Evolutionary conservation across 352 stramenopile species (phyloP).

Genomic region (Globisporangium paddicum): DNA sequence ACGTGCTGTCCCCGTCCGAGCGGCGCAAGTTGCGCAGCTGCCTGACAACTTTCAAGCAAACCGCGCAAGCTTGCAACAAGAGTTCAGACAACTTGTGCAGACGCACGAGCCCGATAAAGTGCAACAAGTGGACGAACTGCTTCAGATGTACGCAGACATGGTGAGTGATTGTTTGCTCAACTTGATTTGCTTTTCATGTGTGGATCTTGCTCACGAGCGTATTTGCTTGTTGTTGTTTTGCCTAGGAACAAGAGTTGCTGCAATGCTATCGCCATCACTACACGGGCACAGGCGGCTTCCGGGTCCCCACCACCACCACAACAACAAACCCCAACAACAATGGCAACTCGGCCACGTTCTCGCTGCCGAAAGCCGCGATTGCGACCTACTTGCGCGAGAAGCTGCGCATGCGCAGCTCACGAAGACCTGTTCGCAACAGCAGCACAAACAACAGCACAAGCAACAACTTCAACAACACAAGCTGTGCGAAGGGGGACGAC

Average conservation of each 20-base stretch:
- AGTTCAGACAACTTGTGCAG: conserved; percentile 42
- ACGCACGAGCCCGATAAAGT: conserved; percentile 41
- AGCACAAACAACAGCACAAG: background rate
- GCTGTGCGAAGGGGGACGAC: conserved; percentile 41
- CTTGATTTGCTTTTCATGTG: background rate
- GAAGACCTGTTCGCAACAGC: background rate
- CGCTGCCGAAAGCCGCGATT: conserved; percentile 49
- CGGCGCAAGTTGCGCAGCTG: background rate
- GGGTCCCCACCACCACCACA: conserved; percentile 7
- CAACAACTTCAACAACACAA: background rate
- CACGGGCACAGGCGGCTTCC: conserved; percentile 37
- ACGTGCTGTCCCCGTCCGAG: background rate
- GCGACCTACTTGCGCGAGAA: conserved; percentile 49
- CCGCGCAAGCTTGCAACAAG: background rate
- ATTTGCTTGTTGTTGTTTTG: background rate
- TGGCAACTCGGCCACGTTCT: conserved; percentile 25
- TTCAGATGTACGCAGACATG: conserved; percentile 48
- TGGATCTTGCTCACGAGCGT: background rate
- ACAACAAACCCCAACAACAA: conserved; percentile 12
- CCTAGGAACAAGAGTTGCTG: conserved; percentile 55
- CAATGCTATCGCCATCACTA: conserved; percentile 69
- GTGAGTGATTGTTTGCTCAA: conserved; percentile 13
- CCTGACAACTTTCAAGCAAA: conserved; percentile 5
- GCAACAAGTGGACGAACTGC: conserved; percentile 27
- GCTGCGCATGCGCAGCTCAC: conserved; percentile 25